Conservation (phyloP, 345 rosid species). For the Zanthoxylum bungeanum region DNA sequence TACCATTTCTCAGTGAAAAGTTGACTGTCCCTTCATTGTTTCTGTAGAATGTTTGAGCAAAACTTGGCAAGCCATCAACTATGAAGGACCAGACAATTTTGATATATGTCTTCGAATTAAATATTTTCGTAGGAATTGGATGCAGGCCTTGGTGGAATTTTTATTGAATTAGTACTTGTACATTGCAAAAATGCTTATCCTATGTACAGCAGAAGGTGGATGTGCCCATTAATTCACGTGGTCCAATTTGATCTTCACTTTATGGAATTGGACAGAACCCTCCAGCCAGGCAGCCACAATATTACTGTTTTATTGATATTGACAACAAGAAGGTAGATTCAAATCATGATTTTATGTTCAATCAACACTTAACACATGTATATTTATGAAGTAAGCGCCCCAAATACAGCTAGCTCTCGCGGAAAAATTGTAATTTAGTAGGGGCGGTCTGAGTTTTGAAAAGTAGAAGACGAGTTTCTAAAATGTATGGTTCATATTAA, state of each 20-base stretch:
- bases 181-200: background rate
- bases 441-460: too few species aligned
- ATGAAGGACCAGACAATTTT: background rate
- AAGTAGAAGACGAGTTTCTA: too few species aligned
- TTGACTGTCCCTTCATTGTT: background rate
- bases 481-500: too few species aligned
- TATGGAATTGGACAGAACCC: slow-evolving; percentile 19
- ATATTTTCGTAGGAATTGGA: background rate
- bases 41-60: background rate
- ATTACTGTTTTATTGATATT: slow-evolving; percentile 14
- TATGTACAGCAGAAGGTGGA: slow-evolving; percentile 17
- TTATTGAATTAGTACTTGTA: background rate
- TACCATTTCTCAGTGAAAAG: background rate
- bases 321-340: background rate
- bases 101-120: background rate
- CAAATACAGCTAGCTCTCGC: too few species aligned
- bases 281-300: slow-evolving; percentile 13
- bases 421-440: too few species aligned
- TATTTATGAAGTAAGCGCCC: background rate
- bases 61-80: background rate
- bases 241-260: slow-evolving; percentile 33
- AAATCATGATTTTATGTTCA: background rate
- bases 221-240: slow-evolving; percentile 25
- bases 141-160: background rate
- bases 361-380: background rate